Evolutionary conservation across 345 rosid species (phyloP), one percentile per base, ranked within the genome.

Genomic region (Eucalyptus coolabah): DNA sequence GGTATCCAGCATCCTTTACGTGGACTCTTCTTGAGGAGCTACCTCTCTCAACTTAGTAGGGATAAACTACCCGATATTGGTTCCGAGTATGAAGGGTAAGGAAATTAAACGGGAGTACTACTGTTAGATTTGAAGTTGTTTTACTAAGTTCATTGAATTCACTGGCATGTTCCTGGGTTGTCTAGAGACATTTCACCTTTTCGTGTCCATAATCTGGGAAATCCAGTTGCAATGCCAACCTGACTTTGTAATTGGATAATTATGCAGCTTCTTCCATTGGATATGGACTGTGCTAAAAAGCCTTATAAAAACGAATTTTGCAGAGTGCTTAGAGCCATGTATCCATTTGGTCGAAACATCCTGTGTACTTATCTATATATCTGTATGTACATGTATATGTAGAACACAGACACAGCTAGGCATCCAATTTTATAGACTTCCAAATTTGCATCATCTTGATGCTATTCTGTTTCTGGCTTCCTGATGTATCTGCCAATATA

Each of bases 1-100:
- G 99, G 99, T 83, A 96, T 98, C 94, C 99, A 98, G 94, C 94
- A 98, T 95, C 99, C 99, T 89, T 92, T 98, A 50, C 99, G 99
- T 67, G 99, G 99, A 91, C 99, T 98, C 86, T 98, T 98, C 91
- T 93, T 98, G 87, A 96, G 99, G 94, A 98, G 99, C 93, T 98
- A 98, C 90, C 99, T 98, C 91, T 95, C 99, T 37, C 99, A 95
- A 94, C 94, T 98, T 89, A 97, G 99, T 91, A 95, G 96, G 93
- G 98, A 98, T 91, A 98, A 98, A 93, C 95, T 98, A 89, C 99
- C 99, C 63, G 99, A 97, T 91, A 94, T 95, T 90, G 99, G 99
- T 89, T 97, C 99, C 3, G 99, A 97, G 91, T 96, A 95, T 92
- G 99, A 97, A 94, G 99, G 99, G 99, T 98, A 93, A 95, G 96